phyloP scores from a whole-genome alignment of 306 rosid species.

The Trichosanthes cucumerina region DNA sequence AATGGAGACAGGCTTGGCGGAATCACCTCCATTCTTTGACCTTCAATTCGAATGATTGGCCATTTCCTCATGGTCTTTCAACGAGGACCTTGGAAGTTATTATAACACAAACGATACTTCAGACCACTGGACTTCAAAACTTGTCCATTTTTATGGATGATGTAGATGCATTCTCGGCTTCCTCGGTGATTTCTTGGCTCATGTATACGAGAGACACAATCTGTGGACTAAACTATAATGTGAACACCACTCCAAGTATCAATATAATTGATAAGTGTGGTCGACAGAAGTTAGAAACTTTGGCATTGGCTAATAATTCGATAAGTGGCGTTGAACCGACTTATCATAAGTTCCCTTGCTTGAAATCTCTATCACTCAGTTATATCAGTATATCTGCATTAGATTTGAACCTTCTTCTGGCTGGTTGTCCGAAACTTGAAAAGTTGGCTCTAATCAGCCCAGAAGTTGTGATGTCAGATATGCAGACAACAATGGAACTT shows the following conservation, averaged over 20 bases:
- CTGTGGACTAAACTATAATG: slow-evolving; percentile 42
- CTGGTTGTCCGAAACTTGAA: slow-evolving; percentile 52
- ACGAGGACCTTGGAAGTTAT: slow-evolving; percentile 49
- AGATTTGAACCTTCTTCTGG: slow-evolving; percentile 62
- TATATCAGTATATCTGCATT: slow-evolving; percentile 46
- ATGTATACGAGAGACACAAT: slow-evolving; percentile 60
- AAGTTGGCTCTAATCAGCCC: slow-evolving; percentile 47
- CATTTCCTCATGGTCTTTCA: slow-evolving; percentile 30
- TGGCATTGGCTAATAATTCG: slow-evolving; percentile 47
- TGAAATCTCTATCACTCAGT: slow-evolving; percentile 57
- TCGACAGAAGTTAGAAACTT: slow-evolving; percentile 46
- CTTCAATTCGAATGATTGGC: slow-evolving; percentile 59
- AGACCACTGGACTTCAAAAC: slow-evolving; percentile 49
- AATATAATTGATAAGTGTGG: slow-evolving; percentile 60
- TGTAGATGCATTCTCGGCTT: slow-evolving; percentile 50
- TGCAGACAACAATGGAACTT: slow-evolving; percentile 44
- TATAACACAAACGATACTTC: slow-evolving; percentile 69
- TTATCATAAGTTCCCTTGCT: slow-evolving; percentile 57
- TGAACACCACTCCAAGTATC: slow-evolving; percentile 43
- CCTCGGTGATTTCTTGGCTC: slow-evolving; percentile 72
- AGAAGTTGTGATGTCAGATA: slow-evolving; percentile 61
- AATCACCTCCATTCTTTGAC: slow-evolving; percentile 58
- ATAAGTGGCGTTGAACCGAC: slow-evolving; percentile 60
- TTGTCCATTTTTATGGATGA: slow-evolving; percentile 62
- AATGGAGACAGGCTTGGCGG: slow-evolving; percentile 57